These are phyloP conservation scores for Sonneratia alba DNA, from an alignment of 345 rosid genomes.

Conservation along the genomic window DNA sequence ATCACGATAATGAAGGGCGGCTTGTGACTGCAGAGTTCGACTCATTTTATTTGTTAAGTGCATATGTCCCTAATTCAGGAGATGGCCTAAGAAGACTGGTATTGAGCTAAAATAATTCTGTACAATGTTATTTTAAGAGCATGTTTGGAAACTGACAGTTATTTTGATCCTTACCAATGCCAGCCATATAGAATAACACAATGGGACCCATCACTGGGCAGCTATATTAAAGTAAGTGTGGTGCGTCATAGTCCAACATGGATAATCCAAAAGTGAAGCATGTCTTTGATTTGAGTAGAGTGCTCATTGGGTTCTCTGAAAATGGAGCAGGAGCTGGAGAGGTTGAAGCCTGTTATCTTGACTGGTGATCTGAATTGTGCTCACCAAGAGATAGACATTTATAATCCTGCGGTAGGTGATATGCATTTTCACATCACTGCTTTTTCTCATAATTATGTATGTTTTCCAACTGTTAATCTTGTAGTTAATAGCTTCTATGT, in stretches of 20 bases:
- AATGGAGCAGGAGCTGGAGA: slow-evolving; percentile 67
- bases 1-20: slow-evolving; percentile 86
- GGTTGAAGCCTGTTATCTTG: slow-evolving; percentile 89
- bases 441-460: neutral
- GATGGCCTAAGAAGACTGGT: slow-evolving; percentile 97
- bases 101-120: slow-evolving; percentile 4
- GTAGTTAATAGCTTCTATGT: neutral
- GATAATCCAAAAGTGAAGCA: neutral
- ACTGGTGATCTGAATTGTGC: slow-evolving; percentile 94
- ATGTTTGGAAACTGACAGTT: slow-evolving; percentile 5
- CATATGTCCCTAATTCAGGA: slow-evolving; percentile 93
- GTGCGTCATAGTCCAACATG: neutral
- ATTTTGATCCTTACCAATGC: slow-evolving; percentile 13
- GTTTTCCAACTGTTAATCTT: neutral
- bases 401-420: slow-evolving; percentile 62
- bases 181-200: slow-evolving; percentile 64
- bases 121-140: neutral
- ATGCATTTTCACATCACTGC: neutral
- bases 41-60: slow-evolving; percentile 54
- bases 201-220: slow-evolving; percentile 82
- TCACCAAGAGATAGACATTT: slow-evolving; percentile 82
- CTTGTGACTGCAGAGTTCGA: slow-evolving; percentile 82
- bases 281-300: neutral
- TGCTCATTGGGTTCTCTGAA: slow-evolving; percentile 7
- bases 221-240: slow-evolving; percentile 50